phyloP scores from a whole-genome alignment of 2,329 filamentous ascomycete genomes.

The Neoascochyta sp. region DNA sequence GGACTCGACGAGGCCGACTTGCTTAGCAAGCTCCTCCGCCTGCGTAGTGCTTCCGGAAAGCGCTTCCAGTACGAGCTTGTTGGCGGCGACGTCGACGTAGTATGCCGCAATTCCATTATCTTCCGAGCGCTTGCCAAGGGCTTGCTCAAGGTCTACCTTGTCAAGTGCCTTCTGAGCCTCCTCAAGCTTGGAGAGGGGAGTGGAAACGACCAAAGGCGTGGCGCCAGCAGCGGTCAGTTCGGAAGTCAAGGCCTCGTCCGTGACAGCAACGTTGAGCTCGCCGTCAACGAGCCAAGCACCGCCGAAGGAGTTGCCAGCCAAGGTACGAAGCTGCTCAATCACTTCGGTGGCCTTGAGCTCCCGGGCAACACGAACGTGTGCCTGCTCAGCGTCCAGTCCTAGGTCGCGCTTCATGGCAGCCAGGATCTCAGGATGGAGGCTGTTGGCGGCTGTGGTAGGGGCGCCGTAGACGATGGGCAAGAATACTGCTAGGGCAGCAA shows the following conservation, averaged over 20 bases:
- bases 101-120: conserved; percentile 36
- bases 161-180: conserved; percentile 41
- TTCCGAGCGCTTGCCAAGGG: conserved; percentile 22
- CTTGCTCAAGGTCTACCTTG: conserved; percentile 28
- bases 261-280: conserved; percentile 39
- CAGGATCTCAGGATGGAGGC: conserved; percentile 42
- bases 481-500: conserved; percentile 39
- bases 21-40: conserved; percentile 36
- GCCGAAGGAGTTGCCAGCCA: conserved; percentile 36
- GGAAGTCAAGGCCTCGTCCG: conserved; percentile 36
- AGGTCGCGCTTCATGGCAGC: conserved; percentile 46
- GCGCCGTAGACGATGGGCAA: conserved; percentile 43
- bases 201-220: conserved; percentile 33
- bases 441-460: conserved; percentile 34
- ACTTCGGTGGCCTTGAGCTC: conserved; percentile 38
- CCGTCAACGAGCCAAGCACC: conserved; percentile 43
- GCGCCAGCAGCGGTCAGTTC: conserved; percentile 39
- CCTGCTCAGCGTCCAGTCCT: conserved; percentile 40
- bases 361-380: conserved; percentile 39
- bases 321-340: conserved; percentile 36
- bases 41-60: conserved; percentile 36
- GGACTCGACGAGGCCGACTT: conserved; percentile 37
- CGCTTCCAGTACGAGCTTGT: conserved; percentile 43
- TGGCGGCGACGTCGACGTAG: conserved; percentile 41
- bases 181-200: conserved; percentile 38